Evolutionary conservation across 768 basidiomycete genomes (phyloP).

Genomic region (Pholiota microspora): DNA sequence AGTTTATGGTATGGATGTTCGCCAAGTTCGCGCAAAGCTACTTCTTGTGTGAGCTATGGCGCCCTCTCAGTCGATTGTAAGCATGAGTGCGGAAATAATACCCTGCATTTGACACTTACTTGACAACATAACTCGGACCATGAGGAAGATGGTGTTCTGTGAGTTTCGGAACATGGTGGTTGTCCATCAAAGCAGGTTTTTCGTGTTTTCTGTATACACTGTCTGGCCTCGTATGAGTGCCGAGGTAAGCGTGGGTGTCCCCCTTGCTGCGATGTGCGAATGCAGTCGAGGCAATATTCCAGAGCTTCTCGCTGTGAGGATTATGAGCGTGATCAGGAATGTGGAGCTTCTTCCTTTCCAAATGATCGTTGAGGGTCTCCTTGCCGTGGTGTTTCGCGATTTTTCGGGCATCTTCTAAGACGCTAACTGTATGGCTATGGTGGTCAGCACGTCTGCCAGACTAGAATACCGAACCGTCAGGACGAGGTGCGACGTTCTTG

Average conservation of each 20-base stretch:
- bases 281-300: neutral
- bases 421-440: neutral
- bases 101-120: no score
- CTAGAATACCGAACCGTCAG: neutral
- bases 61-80: no score
- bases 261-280: neutral
- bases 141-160: neutral
- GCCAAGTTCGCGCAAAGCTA: no score
- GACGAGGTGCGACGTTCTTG: neutral
- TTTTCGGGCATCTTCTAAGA: neutral
- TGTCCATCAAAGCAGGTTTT: constrained; percentile 3
- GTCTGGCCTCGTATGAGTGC: neutral
- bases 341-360: neutral
- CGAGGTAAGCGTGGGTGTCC: neutral
- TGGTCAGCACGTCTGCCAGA: neutral
- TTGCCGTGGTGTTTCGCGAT: constrained; percentile 1
- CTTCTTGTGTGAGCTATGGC: no score
- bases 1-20: no score
- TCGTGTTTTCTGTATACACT: constrained; percentile 1
- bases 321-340: neutral
- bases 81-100: no score
- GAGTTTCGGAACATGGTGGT: constrained; percentile 1
- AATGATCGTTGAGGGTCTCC: neutral
- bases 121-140: neutral
- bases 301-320: neutral